Conservation (phyloP, 176 grass and related monocot genomes). For the Aegilops umbellulata region DNA sequence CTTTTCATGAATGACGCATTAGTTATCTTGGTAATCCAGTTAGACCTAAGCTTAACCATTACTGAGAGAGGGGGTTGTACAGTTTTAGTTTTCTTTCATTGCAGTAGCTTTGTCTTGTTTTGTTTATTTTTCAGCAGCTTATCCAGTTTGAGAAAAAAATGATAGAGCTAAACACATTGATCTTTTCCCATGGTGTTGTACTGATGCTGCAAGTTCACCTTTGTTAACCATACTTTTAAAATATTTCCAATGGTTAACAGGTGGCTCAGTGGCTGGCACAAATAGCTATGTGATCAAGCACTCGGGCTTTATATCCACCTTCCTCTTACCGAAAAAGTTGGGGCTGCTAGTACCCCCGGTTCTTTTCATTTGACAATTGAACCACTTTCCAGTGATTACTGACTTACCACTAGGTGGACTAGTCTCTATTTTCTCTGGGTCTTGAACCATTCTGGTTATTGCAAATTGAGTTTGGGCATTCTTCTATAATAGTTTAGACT, state of each 20-base stretch:
- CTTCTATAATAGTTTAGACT: neutral
- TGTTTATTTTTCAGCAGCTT: neutral
- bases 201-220: slow-evolving; percentile 4
- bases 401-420: neutral
- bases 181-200: neutral
- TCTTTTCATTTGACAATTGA: neutral
- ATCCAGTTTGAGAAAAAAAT: neutral
- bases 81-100: too few relatives aligned
- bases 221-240: neutral
- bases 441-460: neutral
- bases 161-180: neutral
- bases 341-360: neutral
- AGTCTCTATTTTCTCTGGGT: neutral
- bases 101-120: too few relatives aligned
- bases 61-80: too few relatives aligned
- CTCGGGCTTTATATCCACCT: neutral
- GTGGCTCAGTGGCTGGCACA: neutral
- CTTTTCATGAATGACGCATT: neutral
- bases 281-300: neutral
- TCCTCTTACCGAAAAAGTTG: neutral
- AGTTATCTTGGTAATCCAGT: neutral
- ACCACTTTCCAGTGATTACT: neutral
- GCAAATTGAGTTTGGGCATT: neutral
- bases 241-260: neutral
- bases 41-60: neutral